Evolutionary conservation across 169 alveolate species (phyloP).

Genomic region (Prorocentrum cordatum): DNA sequence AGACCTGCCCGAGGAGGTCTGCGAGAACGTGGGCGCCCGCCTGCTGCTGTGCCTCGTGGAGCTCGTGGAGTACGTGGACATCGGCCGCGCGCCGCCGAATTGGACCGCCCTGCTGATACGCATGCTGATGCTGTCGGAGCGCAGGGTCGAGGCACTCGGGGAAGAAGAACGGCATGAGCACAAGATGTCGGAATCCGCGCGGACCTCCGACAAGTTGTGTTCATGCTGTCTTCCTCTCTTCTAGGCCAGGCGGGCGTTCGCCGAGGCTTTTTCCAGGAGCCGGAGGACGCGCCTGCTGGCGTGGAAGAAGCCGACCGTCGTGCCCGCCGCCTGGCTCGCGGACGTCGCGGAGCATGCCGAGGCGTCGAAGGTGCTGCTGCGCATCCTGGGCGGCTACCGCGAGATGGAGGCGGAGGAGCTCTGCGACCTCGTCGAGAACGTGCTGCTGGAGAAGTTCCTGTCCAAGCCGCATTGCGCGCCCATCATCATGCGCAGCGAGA

Average conservation of each 20-base stretch:
- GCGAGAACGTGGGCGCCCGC: constrained; percentile 25
- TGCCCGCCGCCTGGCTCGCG: constrained; percentile 44
- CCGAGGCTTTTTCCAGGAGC: background rate
- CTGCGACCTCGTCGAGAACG: constrained; percentile 12
- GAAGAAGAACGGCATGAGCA: too few species aligned
- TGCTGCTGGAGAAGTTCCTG: constrained; percentile 4
- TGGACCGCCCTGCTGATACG: constrained; percentile 47
- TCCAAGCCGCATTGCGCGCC: background rate
- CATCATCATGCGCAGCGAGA: background rate
- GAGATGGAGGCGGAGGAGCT: constrained; percentile 30
- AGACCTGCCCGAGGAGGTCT: constrained; percentile 22
- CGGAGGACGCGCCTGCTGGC: constrained; percentile 3
- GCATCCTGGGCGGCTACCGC: constrained; percentile 10
- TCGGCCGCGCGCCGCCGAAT: constrained; percentile 3
- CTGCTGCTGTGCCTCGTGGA: background rate
- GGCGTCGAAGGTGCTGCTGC: constrained; percentile 19
- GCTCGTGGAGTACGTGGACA: constrained; percentile 2
- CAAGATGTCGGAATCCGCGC: too few species aligned
- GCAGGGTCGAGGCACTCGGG: background rate
- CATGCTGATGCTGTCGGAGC: background rate
- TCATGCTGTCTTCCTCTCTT: too few species aligned
- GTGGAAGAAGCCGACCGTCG: constrained; percentile 15
- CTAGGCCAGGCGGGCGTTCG: constrained; percentile 18
- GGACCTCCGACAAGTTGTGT: too few species aligned
- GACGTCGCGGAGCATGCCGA: constrained; percentile 19